Conservation (phyloP, 768 basidiomycete genomes). For the Russula sp. region DNA sequence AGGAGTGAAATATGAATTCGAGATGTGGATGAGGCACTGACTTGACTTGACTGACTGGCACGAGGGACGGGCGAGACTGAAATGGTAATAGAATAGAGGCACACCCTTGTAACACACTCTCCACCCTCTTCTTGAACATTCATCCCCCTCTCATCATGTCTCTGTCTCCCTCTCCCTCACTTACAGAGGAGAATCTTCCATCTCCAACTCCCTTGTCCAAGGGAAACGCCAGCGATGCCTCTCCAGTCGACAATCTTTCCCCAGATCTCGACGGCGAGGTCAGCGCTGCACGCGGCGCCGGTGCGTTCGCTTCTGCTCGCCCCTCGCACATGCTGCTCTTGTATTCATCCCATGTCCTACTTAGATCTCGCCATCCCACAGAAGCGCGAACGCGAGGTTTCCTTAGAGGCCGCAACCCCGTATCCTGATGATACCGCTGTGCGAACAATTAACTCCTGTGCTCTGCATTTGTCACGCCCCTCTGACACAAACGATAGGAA, state of each 20-base stretch:
- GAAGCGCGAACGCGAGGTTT: slow-evolving; percentile 76
- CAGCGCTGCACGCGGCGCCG: slow-evolving; percentile 19
- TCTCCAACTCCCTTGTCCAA: background rate
- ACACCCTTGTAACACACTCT: background rate
- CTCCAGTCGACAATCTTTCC: background rate
- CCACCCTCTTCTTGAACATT: background rate
- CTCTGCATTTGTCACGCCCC: background rate
- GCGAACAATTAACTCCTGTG: slow-evolving; percentile 24
- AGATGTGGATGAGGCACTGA: slow-evolving; percentile 83
- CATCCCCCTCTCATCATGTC: slow-evolving; percentile 11
- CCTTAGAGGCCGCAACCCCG: slow-evolving; percentile 54
- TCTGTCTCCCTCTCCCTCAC: slow-evolving; percentile 7
- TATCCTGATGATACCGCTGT: slow-evolving; percentile 31
- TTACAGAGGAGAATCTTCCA: background rate
- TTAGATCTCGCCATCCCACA: slow-evolving; percentile 45
- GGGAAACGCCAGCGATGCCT: background rate
- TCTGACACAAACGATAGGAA: slow-evolving; percentile 2
- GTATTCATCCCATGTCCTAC: slow-evolving; percentile 3
- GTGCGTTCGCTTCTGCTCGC: slow-evolving; percentile 9
- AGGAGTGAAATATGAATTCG: slow-evolving; percentile 81
- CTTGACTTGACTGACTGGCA: no score
- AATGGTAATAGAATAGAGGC: slow-evolving; percentile 6
- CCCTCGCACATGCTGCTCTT: background rate
- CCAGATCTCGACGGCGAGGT: slow-evolving; percentile 14
- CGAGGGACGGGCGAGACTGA: slow-evolving; percentile 4